Conservation (phyloP, 23 red algal genomes). For the Gracilaria caudata region DNA sequence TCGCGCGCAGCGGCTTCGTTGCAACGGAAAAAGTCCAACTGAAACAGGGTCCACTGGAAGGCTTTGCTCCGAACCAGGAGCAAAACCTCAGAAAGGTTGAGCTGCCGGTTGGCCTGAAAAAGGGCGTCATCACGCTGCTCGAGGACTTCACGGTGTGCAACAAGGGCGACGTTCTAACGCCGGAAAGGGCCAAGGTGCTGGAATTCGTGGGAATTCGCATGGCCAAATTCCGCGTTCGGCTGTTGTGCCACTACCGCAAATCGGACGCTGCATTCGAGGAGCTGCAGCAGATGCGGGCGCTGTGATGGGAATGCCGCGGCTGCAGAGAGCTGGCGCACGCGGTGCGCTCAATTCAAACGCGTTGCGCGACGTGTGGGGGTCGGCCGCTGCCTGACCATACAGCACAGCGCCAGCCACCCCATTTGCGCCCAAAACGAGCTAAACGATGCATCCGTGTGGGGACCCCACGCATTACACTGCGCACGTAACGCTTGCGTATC, state of each 20-base stretch:
- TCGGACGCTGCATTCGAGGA: conserved; percentile 41
- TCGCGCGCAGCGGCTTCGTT: conserved; percentile 62
- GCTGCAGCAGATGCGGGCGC: background rate
- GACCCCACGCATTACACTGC: conserved; percentile 42
- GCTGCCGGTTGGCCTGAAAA: conserved; percentile 63
- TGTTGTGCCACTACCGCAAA: conserved; percentile 59
- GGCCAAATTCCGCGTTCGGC: conserved; percentile 61
- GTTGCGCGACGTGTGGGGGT: conserved; percentile 23
- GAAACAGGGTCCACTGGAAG: conserved; percentile 55
- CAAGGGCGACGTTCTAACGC: conserved; percentile 69
- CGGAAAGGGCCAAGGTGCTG: conserved; percentile 80
- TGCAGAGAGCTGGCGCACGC: background rate
- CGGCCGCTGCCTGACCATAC: background rate
- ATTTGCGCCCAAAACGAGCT: conserved; percentile 1
- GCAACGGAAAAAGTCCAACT: conserved; percentile 65
- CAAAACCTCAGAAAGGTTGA: conserved; percentile 58
- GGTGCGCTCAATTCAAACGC: conserved; percentile 21
- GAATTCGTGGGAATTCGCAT: conserved; percentile 66
- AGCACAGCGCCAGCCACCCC: background rate
- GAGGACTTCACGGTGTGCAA: conserved; percentile 75
- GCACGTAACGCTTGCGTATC: conserved; percentile 18
- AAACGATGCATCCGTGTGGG: conserved; percentile 4
- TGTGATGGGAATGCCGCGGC: background rate
- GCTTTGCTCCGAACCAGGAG: conserved; percentile 61
- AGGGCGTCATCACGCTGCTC: conserved; percentile 54